Percentiles rank a stretch among this genome's conserved stretches.
Conservation (phyloP, 345 rosid species). For the Moringa oleifera region DNA sequence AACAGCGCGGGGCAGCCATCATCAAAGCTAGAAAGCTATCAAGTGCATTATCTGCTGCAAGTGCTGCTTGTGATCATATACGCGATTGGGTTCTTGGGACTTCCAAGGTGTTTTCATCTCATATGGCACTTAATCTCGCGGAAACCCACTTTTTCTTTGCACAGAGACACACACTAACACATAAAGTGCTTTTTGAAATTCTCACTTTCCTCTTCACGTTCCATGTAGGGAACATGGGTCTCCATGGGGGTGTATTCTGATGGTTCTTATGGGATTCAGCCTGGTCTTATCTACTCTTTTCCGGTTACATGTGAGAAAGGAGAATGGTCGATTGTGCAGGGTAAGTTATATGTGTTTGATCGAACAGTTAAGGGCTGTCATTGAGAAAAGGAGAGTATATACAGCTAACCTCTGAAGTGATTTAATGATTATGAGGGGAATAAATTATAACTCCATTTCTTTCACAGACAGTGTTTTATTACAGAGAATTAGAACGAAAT, state of each 20-base stretch:
- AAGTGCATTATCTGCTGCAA: conserved; percentile 80
- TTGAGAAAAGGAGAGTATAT: too few species aligned
- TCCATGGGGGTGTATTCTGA: conserved; percentile 96
- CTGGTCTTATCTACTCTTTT: conserved; percentile 76
- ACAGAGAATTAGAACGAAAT: too few species aligned
- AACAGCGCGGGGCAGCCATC: conserved; percentile 67
- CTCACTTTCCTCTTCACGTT: background rate
- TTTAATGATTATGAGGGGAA: too few species aligned
- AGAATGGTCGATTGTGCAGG: conserved; percentile 68
- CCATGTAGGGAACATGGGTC: conserved; percentile 61
- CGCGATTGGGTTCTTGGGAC: conserved; percentile 85
- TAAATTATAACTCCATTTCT: too few species aligned
- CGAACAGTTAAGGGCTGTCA: background rate
- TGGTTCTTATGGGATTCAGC: conserved; percentile 67
- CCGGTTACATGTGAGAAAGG: conserved; percentile 77
- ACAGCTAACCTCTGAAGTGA: background rate
- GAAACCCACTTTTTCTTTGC: too few species aligned
- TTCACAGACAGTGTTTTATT: too few species aligned
- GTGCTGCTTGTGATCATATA: conserved; percentile 85
- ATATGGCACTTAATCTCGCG: background rate
- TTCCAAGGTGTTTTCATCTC: conserved; percentile 35
- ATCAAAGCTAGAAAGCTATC: conserved; percentile 61
- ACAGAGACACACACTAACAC: too few species aligned
- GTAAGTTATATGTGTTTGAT: conserved; percentile 16
- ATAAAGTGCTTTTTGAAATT: background rate